Percentiles rank a stretch among this genome's conserved stretches.
Evolutionary conservation across 305 asterid genomes (phyloP).

Genomic region (Fraxinus latifolia): DNA sequence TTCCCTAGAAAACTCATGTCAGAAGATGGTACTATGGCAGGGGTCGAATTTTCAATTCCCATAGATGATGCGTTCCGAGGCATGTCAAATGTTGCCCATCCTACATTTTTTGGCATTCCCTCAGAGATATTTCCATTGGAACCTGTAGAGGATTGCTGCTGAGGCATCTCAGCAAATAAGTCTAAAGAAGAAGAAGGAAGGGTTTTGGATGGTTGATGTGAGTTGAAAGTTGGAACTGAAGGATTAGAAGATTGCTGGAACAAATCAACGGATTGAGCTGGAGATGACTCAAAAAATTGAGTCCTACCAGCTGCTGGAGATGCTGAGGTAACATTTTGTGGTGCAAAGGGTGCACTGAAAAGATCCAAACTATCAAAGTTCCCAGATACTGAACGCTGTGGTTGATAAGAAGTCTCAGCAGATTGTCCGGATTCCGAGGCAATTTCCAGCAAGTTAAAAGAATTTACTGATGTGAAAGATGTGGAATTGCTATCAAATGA

Average conservation of each 20-base stretch:
- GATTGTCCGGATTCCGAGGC: slow-evolving; percentile 41
- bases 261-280: slow-evolving; percentile 34
- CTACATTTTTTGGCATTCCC: slow-evolving; percentile 45
- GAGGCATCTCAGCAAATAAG: slow-evolving; percentile 37
- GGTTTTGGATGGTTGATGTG: slow-evolving; percentile 38
- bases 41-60: slow-evolving; percentile 27
- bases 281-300: slow-evolving; percentile 39
- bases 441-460: slow-evolving; percentile 39
- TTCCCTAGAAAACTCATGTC: slow-evolving; percentile 35
- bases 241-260: slow-evolving; percentile 44
- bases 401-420: slow-evolving; percentile 33
- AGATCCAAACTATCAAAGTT: slow-evolving; percentile 44
- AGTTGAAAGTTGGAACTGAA: slow-evolving; percentile 34
- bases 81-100: slow-evolving; percentile 87
- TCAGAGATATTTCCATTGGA: slow-evolving; percentile 34
- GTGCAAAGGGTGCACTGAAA: slow-evolving; percentile 45
- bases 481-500: slow-evolving; percentile 53
- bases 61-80: slow-evolving; percentile 42
- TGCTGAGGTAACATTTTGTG: slow-evolving; percentile 38
- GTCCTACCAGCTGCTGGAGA: slow-evolving; percentile 32
- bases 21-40: slow-evolving; percentile 39
- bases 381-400: slow-evolving; percentile 32
- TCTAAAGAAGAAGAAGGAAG: slow-evolving; percentile 43
- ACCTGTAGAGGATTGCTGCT: slow-evolving; percentile 43
- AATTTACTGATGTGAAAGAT: slow-evolving; percentile 44